Evolutionary conservation across 169 alveolate species (phyloP).

Genomic region (Plasmodium knowlesi): DNA sequence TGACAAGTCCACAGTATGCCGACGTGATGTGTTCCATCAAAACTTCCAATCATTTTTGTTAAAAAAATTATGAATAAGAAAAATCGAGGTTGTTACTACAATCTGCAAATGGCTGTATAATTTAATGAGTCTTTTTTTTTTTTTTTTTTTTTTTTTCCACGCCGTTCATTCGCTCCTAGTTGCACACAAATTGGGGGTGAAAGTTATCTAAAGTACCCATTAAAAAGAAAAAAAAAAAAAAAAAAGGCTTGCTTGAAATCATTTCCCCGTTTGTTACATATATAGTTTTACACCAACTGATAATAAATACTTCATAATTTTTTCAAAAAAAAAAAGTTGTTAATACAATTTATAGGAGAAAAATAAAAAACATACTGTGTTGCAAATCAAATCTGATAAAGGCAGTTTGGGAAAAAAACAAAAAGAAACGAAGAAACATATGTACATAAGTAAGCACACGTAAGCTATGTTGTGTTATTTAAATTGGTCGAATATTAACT

Average conservation of each 20-base stretch:
- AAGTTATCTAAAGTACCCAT: not conserved
- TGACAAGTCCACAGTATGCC: not conserved
- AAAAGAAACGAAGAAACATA: not conserved
- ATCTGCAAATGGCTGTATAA: too few species aligned
- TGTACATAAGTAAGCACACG: not conserved
- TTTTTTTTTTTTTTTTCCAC: not conserved
- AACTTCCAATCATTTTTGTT: not conserved
- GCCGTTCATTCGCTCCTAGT: not conserved
- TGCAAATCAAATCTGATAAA: not conserved
- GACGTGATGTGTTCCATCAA: not conserved
- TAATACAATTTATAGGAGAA: not conserved
- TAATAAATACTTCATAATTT: constrained; percentile 5
- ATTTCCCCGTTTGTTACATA: not conserved
- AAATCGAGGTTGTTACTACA: not conserved
- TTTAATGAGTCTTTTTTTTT: not conserved
- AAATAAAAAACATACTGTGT: not conserved
- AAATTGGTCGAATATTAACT: not conserved
- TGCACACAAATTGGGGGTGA: not conserved
- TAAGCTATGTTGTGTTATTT: not conserved
- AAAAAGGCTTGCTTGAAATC: not conserved
- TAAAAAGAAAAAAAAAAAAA: not conserved
- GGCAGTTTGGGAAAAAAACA: not conserved
- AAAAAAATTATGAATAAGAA: not conserved
- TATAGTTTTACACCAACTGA: not conserved
- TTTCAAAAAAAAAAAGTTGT: not conserved